Conservation (phyloP, 805 yeast species). For the Dipodascus albidus region DNA sequence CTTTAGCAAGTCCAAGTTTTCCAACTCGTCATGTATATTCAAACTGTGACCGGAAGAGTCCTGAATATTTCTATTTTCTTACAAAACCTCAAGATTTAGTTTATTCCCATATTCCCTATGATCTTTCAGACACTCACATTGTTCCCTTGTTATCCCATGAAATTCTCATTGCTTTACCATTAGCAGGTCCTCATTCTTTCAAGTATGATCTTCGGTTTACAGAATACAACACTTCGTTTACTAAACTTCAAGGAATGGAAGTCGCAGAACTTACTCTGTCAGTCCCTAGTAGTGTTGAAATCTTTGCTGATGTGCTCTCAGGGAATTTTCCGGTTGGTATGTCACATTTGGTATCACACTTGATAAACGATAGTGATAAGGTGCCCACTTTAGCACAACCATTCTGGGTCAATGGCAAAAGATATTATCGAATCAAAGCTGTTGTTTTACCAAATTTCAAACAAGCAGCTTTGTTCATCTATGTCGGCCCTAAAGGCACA, state of each 20-base stretch:
- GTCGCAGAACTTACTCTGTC: conserved; percentile 66
- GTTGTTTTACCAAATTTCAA: conserved; percentile 54
- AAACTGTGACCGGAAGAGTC: conserved; percentile 19
- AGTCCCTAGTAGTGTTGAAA: conserved; percentile 61
- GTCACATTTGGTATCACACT: neutral
- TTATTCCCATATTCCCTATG: conserved; percentile 81
- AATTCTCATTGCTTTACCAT: conserved; percentile 70
- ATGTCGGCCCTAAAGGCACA: conserved; percentile 51
- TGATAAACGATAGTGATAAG: neutral
- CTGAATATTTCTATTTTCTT: conserved; percentile 60
- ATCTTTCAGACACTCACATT: conserved; percentile 71
- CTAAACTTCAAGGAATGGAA: conserved; percentile 64
- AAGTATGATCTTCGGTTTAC: conserved; percentile 44
- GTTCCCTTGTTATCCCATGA: conserved; percentile 73
- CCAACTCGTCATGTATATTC: conserved; percentile 36
- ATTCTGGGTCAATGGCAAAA: conserved; percentile 51
- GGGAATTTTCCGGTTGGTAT: conserved; percentile 25
- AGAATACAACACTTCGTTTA: conserved; percentile 66
- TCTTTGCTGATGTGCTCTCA: conserved; percentile 38
- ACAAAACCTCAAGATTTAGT: conserved; percentile 64
- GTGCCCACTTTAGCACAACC: conserved; percentile 57
- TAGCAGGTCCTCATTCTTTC: conserved; percentile 75
- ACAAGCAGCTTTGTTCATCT: conserved; percentile 65
- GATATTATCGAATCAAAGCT: conserved; percentile 73
- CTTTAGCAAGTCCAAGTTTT: conserved; percentile 48